phyloP scores from a whole-genome alignment of 2,329 filamentous ascomycete genomes.

The Botrytis sinoallii region DNA sequence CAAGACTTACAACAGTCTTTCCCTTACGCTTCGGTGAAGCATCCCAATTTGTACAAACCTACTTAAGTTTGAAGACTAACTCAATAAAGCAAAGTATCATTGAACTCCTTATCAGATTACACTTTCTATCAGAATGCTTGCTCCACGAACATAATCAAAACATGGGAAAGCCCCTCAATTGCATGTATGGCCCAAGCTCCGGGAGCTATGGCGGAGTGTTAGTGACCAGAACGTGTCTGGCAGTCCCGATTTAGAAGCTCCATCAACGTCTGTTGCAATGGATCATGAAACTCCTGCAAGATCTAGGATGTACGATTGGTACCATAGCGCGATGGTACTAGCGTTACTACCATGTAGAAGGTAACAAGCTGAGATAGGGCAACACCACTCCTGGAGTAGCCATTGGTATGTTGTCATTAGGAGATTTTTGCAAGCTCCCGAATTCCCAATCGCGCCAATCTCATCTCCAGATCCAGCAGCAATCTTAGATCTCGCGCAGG shows the following conservation, averaged over 20 bases:
- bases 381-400: constrained; percentile 7
- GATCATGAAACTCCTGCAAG: constrained; percentile 2
- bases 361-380: constrained; percentile 6
- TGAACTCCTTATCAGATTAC: not conserved
- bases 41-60: not conserved
- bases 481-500: not conserved
- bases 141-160: not conserved
- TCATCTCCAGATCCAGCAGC: not conserved
- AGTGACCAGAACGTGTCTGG: not conserved
- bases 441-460: not conserved
- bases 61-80: not conserved
- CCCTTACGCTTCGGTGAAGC: not conserved
- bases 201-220: not conserved
- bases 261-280: constrained; percentile 2
- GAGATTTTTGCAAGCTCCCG: constrained; percentile 11
- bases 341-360: not conserved
- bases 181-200: constrained; percentile 4
- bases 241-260: constrained; percentile 8
- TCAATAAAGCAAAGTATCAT: not conserved
- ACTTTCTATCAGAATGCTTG: not conserved
- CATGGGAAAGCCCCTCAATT: not conserved
- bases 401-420: not conserved
- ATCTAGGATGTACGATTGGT: not conserved
- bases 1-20: not conserved
- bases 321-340: not conserved